These are phyloP conservation scores for Myriangium duriaei DNA, from an alignment of 2,329 filamentous ascomycete genomes.

Conservation along the genomic window DNA sequence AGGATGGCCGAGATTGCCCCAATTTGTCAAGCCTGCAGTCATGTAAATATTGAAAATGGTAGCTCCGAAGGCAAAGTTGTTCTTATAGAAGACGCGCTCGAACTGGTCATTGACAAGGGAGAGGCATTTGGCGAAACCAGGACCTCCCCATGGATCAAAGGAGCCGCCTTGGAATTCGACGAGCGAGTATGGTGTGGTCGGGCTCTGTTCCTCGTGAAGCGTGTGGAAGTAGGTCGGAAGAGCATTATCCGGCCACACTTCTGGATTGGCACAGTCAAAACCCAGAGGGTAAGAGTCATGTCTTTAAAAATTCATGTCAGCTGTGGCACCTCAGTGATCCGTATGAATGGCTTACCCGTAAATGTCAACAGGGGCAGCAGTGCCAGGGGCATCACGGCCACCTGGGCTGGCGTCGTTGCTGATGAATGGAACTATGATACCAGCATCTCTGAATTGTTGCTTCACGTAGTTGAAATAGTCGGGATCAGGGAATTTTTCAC, in stretches of 20 bases:
- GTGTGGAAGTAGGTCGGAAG: constrained; percentile 46
- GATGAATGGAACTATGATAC: constrained; percentile 62
- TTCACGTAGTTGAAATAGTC: constrained; percentile 60
- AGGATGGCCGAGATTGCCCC: constrained; percentile 64
- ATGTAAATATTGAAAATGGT: constrained; percentile 62
- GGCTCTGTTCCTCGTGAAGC: constrained; percentile 47
- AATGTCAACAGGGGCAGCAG: constrained; percentile 44
- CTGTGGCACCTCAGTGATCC: too few relatives aligned
- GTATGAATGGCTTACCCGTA: too few relatives aligned
- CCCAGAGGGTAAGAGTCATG: constrained; percentile 26
- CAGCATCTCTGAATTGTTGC: constrained; percentile 53
- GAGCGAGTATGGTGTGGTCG: constrained; percentile 52
- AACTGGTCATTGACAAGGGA: constrained; percentile 59
- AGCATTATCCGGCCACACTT: constrained; percentile 44
- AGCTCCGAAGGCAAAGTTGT: constrained; percentile 52
- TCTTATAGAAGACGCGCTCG: constrained; percentile 69
- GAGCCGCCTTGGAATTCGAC: constrained; percentile 40
- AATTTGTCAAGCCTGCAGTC: constrained; percentile 71
- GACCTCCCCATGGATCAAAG: constrained; percentile 64
- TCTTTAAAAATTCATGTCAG: too few relatives aligned
- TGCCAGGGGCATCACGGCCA: constrained; percentile 53
- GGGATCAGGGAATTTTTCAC: constrained; percentile 45
- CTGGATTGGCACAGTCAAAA: constrained; percentile 47
- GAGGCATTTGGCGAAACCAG: constrained; percentile 55
- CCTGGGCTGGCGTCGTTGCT: constrained; percentile 55